phyloP scores from a whole-genome alignment of 352 stramenopile species.

The Phytophthora citricola region DNA sequence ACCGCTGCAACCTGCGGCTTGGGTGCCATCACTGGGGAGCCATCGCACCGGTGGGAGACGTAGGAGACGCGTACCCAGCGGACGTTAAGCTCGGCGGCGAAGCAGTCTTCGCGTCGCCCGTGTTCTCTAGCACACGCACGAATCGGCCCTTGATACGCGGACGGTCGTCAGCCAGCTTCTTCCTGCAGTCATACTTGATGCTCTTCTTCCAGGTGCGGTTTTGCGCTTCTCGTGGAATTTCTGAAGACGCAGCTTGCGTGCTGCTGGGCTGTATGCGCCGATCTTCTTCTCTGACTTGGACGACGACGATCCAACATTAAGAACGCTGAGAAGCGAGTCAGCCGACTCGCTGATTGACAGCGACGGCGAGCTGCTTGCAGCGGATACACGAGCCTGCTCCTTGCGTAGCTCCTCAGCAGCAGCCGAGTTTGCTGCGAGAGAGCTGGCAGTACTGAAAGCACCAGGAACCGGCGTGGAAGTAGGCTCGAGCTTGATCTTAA shows the following conservation, averaged over 20 bases:
- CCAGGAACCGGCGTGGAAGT: neutral
- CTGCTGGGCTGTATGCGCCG: constrained; percentile 95
- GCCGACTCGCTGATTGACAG: constrained; percentile 35
- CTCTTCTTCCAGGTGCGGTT: constrained; percentile 98
- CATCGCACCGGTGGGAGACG: constrained; percentile 31
- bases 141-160: constrained; percentile 95
- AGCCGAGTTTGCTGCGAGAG: constrained; percentile 32
- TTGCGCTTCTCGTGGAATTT: constrained; percentile 98
- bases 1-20: constrained; percentile 18
- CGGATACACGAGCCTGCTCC: constrained; percentile 36
- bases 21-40: constrained; percentile 21
- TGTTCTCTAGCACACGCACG: constrained; percentile 84
- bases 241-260: constrained; percentile 93
- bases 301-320: constrained; percentile 46
- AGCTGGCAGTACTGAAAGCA: constrained; percentile 29
- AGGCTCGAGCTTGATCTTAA: constrained; percentile 12
- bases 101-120: constrained; percentile 48
- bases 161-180: constrained; percentile 97
- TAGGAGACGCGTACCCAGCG: constrained; percentile 39
- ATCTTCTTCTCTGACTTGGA: constrained; percentile 74
- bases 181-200: constrained; percentile 99
- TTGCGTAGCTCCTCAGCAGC: constrained; percentile 46
- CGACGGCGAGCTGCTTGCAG: constrained; percentile 11
- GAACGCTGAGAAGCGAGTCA: constrained; percentile 52
- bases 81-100: constrained; percentile 14